These are phyloP conservation scores for Podaxis sp. DNA, from an alignment of 768 basidiomycete species.

Conservation along the genomic window DNA sequence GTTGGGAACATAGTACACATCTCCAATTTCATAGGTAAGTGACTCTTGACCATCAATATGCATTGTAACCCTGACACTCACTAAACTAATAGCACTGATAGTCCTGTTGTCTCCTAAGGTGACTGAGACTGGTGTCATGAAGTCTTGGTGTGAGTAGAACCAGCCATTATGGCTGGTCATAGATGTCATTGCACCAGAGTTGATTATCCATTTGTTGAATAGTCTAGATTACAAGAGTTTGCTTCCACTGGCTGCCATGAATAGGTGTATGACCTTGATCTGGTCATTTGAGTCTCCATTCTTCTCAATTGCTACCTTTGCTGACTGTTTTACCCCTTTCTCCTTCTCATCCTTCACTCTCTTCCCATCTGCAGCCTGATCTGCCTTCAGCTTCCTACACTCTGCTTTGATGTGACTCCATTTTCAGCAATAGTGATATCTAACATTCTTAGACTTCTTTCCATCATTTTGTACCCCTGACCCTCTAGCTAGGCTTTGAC, in stretches of 20 bases:
- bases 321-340: slow-evolving; percentile 10
- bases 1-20: too few species aligned
- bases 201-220: slow-evolving; percentile 15
- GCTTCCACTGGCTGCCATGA: slow-evolving; percentile 4
- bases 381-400: slow-evolving; percentile 17
- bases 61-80: too few species aligned
- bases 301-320: slow-evolving; percentile 9
- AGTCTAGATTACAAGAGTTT: neutral
- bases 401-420: slow-evolving; percentile 20
- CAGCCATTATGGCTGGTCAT: too few species aligned
- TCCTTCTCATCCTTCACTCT: slow-evolving; percentile 6
- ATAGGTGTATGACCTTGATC: neutral
- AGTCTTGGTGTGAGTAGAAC: too few species aligned
- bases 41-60: too few species aligned
- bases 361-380: slow-evolving; percentile 3
- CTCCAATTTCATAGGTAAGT: too few species aligned
- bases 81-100: too few species aligned
- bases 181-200: slow-evolving; percentile 14
- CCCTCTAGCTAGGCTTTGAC: too few species aligned
- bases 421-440: slow-evolving; percentile 20
- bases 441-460: slow-evolving; percentile 1
- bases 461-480: neutral
- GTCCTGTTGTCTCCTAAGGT: too few species aligned
- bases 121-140: too few species aligned
- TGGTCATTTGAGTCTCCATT: too few species aligned